These are phyloP conservation scores for Petunia hybrid DNA, from an alignment of 305 asterid species.

Conservation along the genomic window DNA sequence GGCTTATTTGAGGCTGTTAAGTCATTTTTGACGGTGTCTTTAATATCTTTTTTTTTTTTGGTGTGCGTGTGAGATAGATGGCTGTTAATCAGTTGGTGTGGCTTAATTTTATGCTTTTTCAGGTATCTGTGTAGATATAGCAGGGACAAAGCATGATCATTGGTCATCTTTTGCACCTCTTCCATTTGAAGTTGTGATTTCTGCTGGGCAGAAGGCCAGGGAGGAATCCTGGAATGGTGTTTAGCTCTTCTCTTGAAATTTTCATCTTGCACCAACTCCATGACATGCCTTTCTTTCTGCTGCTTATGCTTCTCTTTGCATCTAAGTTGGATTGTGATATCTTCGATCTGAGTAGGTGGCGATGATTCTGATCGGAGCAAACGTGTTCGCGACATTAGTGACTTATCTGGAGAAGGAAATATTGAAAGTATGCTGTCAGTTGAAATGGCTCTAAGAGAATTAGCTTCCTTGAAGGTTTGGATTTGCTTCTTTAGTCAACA, in stretches of 20 bases:
- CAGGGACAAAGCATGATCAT: slow-evolving; percentile 79
- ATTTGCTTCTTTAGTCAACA: slow-evolving; percentile 1
- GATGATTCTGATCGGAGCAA: slow-evolving; percentile 79
- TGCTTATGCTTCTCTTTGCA: neutral
- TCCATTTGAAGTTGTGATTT: slow-evolving; percentile 93
- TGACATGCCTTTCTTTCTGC: neutral
- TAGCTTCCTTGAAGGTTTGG: slow-evolving; percentile 92
- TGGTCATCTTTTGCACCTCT: slow-evolving; percentile 99
- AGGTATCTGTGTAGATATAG: slow-evolving; percentile 96
- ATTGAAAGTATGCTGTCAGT: slow-evolving; percentile 99
- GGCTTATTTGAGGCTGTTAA: neutral
- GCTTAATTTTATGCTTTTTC: slow-evolving; percentile 37
- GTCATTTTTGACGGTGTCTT: neutral
- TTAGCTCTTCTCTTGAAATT: slow-evolving; percentile 41
- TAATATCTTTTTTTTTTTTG: neutral
- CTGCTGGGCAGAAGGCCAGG: slow-evolving; percentile 97
- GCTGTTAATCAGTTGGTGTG: neutral
- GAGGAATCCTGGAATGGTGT: slow-evolving; percentile 91
- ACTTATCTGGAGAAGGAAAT: slow-evolving; percentile 97
- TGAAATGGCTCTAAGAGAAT: slow-evolving; percentile 97
- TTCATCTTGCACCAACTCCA: slow-evolving; percentile 25
- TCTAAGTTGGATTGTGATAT: slow-evolving; percentile 3
- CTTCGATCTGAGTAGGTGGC: slow-evolving; percentile 59
- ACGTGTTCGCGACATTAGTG: slow-evolving; percentile 59
- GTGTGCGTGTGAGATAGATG: neutral